Percentiles rank a stretch among this genome's conserved stretches.
Conservation (phyloP, 2,329 filamentous ascomycete species). For the Hymenoscyphus infarciens region DNA sequence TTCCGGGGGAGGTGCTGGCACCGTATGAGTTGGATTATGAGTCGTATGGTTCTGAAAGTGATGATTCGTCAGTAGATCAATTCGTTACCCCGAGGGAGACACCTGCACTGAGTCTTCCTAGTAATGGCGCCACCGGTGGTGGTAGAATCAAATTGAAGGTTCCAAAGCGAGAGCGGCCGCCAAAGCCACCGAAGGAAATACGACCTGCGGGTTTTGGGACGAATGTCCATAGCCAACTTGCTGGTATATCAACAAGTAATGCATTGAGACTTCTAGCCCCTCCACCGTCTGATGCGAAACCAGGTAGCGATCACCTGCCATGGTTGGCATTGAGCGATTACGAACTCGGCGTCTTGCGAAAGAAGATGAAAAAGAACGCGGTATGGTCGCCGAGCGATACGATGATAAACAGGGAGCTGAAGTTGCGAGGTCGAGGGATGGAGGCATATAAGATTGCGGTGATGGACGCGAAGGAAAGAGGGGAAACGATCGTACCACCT, state of each 20-base stretch:
- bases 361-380: conserved; percentile 89
- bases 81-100: conserved; percentile 26
- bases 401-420: conserved; percentile 78
- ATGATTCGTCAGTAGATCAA: conserved; percentile 36
- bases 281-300: conserved; percentile 55
- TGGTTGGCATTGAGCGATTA: conserved; percentile 64
- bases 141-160: conserved; percentile 33
- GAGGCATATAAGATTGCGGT: conserved; percentile 60
- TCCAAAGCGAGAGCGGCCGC: conserved; percentile 25
- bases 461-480: conserved; percentile 62
- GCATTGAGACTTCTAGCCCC: conserved; percentile 45
- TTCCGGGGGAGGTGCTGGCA: conserved; percentile 62
- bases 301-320: conserved; percentile 57
- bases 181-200: conserved; percentile 30
- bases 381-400: conserved; percentile 81
- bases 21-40: conserved; percentile 64
- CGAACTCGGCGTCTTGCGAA: conserved; percentile 66
- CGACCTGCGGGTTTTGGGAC: conserved; percentile 35
- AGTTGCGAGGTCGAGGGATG: conserved; percentile 63
- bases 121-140: conserved; percentile 6
- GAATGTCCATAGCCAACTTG: conserved; percentile 36
- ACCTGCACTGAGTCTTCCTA: conserved; percentile 22
- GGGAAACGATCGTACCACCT: conserved; percentile 53
- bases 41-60: conserved; percentile 42
- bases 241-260: conserved; percentile 38